phyloP scores from a whole-genome alignment of 2,329 filamentous ascomycete genomes.

The Rutstroemia sp. region DNA sequence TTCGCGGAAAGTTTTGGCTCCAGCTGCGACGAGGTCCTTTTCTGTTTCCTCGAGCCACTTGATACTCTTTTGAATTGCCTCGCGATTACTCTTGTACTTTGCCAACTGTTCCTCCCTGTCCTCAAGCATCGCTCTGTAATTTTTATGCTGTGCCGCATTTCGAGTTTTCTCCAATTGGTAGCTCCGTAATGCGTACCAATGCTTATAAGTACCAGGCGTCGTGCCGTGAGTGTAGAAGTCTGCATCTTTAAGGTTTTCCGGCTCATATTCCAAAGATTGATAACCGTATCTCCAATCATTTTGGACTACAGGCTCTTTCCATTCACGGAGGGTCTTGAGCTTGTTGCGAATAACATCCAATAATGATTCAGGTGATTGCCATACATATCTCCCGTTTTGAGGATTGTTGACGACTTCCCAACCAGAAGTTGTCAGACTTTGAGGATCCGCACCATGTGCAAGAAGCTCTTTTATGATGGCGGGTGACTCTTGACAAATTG shows the following conservation, averaged over 20 bases:
- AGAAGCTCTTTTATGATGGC: slow-evolving; percentile 46
- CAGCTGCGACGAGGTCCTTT: slow-evolving; percentile 43
- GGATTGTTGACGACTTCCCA: slow-evolving; percentile 11
- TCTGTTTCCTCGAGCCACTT: slow-evolving; percentile 49
- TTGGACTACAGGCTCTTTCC: slow-evolving; percentile 13
- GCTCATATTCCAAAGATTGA: neutral
- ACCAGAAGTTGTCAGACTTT: slow-evolving; percentile 37
- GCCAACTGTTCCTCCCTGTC: slow-evolving; percentile 27
- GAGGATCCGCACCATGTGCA: slow-evolving; percentile 56
- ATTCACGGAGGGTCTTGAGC: slow-evolving; percentile 38
- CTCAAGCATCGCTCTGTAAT: slow-evolving; percentile 30
- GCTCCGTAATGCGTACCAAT: slow-evolving; percentile 27
- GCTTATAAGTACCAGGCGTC: slow-evolving; percentile 49
- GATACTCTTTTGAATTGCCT: slow-evolving; percentile 45
- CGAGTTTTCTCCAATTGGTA: slow-evolving; percentile 11
- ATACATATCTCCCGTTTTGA: slow-evolving; percentile 25
- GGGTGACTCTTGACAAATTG: slow-evolving; percentile 44
- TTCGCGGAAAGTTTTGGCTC: slow-evolving; percentile 60
- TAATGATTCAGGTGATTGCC: slow-evolving; percentile 36
- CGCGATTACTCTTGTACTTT: slow-evolving; percentile 42
- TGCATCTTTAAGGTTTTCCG: slow-evolving; percentile 35
- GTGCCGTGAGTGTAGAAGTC: slow-evolving; percentile 43
- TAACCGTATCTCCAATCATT: neutral
- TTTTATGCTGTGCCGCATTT: slow-evolving; percentile 28
- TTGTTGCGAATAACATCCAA: slow-evolving; percentile 54